phyloP scores from a whole-genome alignment of 257 asterid species.

The Ehretia macrophylla region DNA sequence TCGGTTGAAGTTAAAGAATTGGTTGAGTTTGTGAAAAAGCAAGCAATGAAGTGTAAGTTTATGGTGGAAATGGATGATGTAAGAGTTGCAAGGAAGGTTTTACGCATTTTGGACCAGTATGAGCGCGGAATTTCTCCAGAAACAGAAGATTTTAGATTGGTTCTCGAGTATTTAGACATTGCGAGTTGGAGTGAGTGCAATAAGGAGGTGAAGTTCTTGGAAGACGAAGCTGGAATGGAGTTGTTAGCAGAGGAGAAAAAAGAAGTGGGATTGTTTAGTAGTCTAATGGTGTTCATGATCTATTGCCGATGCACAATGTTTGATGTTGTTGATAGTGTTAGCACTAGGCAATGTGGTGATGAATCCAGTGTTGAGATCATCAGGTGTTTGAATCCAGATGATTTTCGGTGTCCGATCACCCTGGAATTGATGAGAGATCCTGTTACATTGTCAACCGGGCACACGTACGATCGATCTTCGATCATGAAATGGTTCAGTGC shows the following conservation, averaged over 20 bases:
- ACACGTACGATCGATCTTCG: conserved; percentile 73
- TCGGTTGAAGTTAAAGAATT: conserved; percentile 47
- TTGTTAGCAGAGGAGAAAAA: conserved; percentile 33
- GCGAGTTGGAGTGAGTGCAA: conserved; percentile 58
- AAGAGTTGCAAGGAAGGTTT: conserved; percentile 24
- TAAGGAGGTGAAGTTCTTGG: conserved; percentile 50
- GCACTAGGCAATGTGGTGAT: conserved; percentile 1
- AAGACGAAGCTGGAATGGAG: conserved; percentile 38
- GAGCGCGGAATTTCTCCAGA: conserved; percentile 45
- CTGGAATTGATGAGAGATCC: conserved; percentile 84
- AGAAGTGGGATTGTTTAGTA: conserved; percentile 31
- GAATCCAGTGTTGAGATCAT: conserved; percentile 12
- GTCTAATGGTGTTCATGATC: conserved; percentile 49
- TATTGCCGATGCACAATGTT: conserved; percentile 63
- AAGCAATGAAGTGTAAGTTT: conserved; percentile 31
- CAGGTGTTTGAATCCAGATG: conserved; percentile 49
- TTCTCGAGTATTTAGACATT: conserved; percentile 53
- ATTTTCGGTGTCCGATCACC: conserved; percentile 77
- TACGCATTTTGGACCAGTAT: conserved; percentile 25
- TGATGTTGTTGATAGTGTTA: conserved; percentile 12
- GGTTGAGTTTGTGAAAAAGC: conserved; percentile 48
- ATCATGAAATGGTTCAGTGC: conserved; percentile 63
- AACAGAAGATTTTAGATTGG: conserved; percentile 35
- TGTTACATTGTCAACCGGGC: conserved; percentile 71
- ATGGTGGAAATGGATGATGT: conserved; percentile 46